A percentile compares a stretch with the other conserved stretches of the same genome.
Evolutionary conservation across 768 basidiomycete species (phyloP).

Genomic region (Suillus subalutaceus): DNA sequence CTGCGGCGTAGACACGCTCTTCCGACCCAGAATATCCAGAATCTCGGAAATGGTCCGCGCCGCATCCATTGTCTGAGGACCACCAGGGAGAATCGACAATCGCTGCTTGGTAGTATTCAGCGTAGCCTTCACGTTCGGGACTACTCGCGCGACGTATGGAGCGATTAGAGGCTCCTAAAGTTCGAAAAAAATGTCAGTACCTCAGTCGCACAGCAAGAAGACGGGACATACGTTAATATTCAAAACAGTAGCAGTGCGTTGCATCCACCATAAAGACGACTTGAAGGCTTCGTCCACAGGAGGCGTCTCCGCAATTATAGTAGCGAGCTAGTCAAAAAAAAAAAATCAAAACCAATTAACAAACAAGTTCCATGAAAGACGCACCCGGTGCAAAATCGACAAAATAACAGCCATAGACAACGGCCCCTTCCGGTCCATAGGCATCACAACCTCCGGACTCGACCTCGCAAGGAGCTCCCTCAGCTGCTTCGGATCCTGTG

Average conservation of each 20-base stretch:
- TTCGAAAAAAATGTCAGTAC: not conserved
- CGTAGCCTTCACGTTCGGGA: slow-evolving; percentile 77
- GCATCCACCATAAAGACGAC: slow-evolving; percentile 84
- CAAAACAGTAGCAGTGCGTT: slow-evolving; percentile 69
- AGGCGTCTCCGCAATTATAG: slow-evolving; percentile 72
- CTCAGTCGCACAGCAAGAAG: not conserved
- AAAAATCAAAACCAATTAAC: slow-evolving; percentile 8
- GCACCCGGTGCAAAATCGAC: slow-evolving; percentile 80
- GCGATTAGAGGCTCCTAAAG: slow-evolving; percentile 76
- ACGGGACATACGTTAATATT: slow-evolving; percentile 63
- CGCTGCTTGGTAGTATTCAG: slow-evolving; percentile 82
- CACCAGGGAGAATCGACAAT: slow-evolving; percentile 74
- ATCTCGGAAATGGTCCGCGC: slow-evolving; percentile 73
- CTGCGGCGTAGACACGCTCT: slow-evolving; percentile 26
- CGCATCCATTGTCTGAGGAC: slow-evolving; percentile 66
- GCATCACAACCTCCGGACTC: slow-evolving; percentile 81
- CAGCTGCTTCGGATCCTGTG: slow-evolving; percentile 74
- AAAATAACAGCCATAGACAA: slow-evolving; percentile 85
- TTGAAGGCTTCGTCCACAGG: slow-evolving; percentile 84
- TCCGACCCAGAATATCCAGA: slow-evolving; percentile 66
- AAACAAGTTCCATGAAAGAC: slow-evolving; percentile 28
- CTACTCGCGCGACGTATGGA: slow-evolving; percentile 79
- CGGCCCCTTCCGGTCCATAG: slow-evolving; percentile 65
- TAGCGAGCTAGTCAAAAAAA: slow-evolving; percentile 57
- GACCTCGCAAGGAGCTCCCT: slow-evolving; percentile 73